Conservation (phyloP, 805 yeast species). For the Spathaspora gorwiae region DNA sequence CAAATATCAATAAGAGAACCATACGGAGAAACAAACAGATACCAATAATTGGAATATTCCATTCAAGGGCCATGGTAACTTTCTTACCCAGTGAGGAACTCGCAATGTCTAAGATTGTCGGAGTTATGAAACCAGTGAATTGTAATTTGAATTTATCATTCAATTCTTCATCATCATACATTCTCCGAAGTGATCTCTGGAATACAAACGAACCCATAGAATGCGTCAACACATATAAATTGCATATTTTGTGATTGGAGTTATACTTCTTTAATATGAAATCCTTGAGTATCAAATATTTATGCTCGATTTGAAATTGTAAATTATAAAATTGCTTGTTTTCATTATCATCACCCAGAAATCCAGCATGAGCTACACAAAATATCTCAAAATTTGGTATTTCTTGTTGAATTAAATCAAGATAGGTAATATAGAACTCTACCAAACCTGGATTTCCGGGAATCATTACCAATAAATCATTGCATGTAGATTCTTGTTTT, state of each 20-base stretch:
- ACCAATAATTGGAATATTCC: slow-evolving; percentile 23
- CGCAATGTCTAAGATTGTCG: slow-evolving; percentile 65
- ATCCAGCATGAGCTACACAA: slow-evolving; percentile 67
- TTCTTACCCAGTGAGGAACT: slow-evolving; percentile 30
- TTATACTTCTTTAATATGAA: slow-evolving; percentile 13
- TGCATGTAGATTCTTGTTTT: slow-evolving; percentile 14
- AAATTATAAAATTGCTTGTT: slow-evolving; percentile 29
- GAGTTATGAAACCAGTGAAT: slow-evolving; percentile 61
- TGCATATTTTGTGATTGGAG: slow-evolving; percentile 15
- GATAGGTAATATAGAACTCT: slow-evolving; percentile 56
- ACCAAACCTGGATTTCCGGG: slow-evolving; percentile 80
- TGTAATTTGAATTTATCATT: slow-evolving; percentile 20
- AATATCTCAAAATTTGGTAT: slow-evolving; percentile 48
- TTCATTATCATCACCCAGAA: slow-evolving; percentile 19
- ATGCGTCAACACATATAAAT: slow-evolving; percentile 56
- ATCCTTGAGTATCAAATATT: slow-evolving; percentile 44
- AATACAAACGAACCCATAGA: slow-evolving; percentile 66
- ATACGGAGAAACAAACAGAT: slow-evolving; percentile 23
- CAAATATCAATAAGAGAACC: slow-evolving; percentile 12
- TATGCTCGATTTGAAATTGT: slow-evolving; percentile 57
- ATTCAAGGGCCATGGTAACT: slow-evolving; percentile 20
- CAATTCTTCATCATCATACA: slow-evolving; percentile 20
- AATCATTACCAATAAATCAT: slow-evolving; percentile 46
- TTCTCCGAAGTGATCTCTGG: slow-evolving; percentile 45
- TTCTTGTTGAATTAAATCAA: slow-evolving; percentile 37